phyloP scores from a whole-genome alignment of 2,329 filamentous ascomycete species.

The Fusarium redolens region DNA sequence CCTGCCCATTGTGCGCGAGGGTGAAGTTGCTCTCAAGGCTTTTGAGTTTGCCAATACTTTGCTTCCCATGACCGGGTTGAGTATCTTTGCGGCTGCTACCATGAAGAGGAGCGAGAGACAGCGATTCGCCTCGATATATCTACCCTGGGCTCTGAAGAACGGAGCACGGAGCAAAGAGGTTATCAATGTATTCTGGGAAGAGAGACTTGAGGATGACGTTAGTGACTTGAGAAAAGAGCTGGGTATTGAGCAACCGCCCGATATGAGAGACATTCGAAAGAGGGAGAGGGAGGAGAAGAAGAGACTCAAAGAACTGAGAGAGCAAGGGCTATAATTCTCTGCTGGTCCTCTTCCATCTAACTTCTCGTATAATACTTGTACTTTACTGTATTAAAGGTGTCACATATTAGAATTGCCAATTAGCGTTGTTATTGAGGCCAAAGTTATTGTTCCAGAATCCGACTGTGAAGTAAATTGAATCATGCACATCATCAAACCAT shows the following conservation, averaged over 20 bases:
- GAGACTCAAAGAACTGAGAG: constrained; percentile 63
- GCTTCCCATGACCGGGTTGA: constrained; percentile 93
- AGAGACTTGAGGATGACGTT: constrained; percentile 87
- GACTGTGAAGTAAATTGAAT: not conserved
- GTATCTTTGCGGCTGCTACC: constrained; percentile 85
- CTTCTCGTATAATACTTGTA: constrained; percentile 6
- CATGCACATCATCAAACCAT: not conserved
- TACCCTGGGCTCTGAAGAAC: constrained; percentile 92
- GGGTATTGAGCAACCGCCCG: constrained; percentile 88
- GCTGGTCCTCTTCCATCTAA: not conserved
- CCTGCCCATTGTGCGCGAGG: constrained; percentile 90
- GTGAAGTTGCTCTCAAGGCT: constrained; percentile 96
- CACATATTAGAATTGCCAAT: not conserved
- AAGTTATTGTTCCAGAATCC: not conserved
- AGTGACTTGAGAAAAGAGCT: constrained; percentile 78
- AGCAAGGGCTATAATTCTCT: constrained; percentile 34
- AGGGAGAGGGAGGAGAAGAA: constrained; percentile 76
- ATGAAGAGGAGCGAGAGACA: constrained; percentile 83
- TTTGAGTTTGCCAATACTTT: constrained; percentile 97
- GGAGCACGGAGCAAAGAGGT: constrained; percentile 81
- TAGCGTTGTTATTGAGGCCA: constrained; percentile 3
- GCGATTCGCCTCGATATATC: constrained; percentile 78
- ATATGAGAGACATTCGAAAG: constrained; percentile 82
- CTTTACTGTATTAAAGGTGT: constrained; percentile 5
- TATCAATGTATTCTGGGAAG: constrained; percentile 98